Percentiles rank a stretch among this genome's conserved stretches.
phyloP scores from a whole-genome alignment of 352 stramenopile species.

The Peronospora belbahrii region DNA sequence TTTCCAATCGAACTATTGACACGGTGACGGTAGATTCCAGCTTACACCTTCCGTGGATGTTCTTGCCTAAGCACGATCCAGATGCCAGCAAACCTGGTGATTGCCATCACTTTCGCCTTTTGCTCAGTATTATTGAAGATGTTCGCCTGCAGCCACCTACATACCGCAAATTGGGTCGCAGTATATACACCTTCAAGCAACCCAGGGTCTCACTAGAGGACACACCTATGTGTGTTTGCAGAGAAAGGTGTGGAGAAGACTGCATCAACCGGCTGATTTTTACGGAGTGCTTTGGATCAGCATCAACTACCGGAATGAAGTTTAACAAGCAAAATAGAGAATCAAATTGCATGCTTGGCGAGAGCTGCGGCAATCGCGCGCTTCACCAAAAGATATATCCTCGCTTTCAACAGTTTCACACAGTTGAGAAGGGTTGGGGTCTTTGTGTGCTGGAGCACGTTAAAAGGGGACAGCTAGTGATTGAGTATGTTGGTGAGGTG shows the following conservation, averaged over 20 bases:
- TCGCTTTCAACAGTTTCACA: slow-evolving; percentile 66
- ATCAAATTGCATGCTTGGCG: slow-evolving; percentile 87
- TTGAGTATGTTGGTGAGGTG: slow-evolving; percentile 94
- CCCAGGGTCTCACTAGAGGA: slow-evolving; percentile 69
- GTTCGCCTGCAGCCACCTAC: slow-evolving; percentile 65
- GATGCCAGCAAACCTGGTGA: slow-evolving; percentile 36
- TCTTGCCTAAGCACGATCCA: slow-evolving; percentile 60
- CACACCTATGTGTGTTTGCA: slow-evolving; percentile 73
- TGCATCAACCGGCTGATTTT: slow-evolving; percentile 91
- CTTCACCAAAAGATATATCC: slow-evolving; percentile 80
- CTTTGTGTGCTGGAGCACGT: slow-evolving; percentile 74
- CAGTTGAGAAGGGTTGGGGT: slow-evolving; percentile 88
- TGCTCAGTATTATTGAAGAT: slow-evolving; percentile 56
- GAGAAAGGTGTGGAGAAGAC: slow-evolving; percentile 76
- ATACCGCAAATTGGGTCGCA: slow-evolving; percentile 69
- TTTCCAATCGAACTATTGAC: slow-evolving; percentile 52
- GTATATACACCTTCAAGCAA: slow-evolving; percentile 85
- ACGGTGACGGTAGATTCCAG: slow-evolving; percentile 72
- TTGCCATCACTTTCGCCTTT: slow-evolving; percentile 76
- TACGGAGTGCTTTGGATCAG: slow-evolving; percentile 87
- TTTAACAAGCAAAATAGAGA: slow-evolving; percentile 66
- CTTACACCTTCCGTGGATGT: slow-evolving; percentile 71
- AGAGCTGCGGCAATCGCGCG: slow-evolving; percentile 88
- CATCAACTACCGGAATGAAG: slow-evolving; percentile 46
- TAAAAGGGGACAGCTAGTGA: slow-evolving; percentile 83